A percentile compares a stretch with the other conserved stretches of the same genome.
Conservation (phyloP, 1,284 basidiomycete species). For the Stygiomarasmius scandens region DNA sequence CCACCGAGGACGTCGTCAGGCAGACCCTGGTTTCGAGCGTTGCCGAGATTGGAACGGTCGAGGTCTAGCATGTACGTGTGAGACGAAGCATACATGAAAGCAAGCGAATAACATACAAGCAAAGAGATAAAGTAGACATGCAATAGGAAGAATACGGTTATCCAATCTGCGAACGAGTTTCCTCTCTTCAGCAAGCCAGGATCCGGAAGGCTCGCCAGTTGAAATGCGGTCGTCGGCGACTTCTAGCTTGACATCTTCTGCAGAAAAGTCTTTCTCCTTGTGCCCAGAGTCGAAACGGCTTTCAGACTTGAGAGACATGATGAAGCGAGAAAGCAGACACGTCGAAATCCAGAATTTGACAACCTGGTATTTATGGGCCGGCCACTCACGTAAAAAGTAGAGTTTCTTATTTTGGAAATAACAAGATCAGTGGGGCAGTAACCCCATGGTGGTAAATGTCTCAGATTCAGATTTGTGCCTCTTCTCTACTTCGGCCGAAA, state of each 20-base stretch:
- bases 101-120: slow-evolving; percentile 56
- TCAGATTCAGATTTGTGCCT: neutral
- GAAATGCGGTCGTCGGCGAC: neutral
- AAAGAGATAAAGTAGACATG: slow-evolving; percentile 73
- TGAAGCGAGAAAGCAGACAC: neutral
- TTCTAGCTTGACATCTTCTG: slow-evolving; percentile 13
- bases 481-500: neutral
- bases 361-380: neutral
- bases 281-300: neutral
- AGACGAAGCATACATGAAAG: neutral
- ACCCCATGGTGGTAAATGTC: too few relatives aligned
- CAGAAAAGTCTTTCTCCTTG: slow-evolving; percentile 6
- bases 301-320: neutral
- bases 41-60: slow-evolving; percentile 76
- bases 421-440: neutral
- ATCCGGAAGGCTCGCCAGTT: neutral
- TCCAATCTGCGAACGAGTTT: slow-evolving; percentile 69
- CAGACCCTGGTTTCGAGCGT: slow-evolving; percentile 68
- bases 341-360: neutral
- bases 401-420: too few relatives aligned
- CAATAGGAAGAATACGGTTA: slow-evolving; percentile 66
- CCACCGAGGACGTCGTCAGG: slow-evolving; percentile 65
- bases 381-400: neutral
- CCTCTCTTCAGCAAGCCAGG: slow-evolving; percentile 46
- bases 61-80: slow-evolving; percentile 47